Conservation (phyloP, 2,329 filamentous ascomycete species). For the Trichocomaceae sp. region DNA sequence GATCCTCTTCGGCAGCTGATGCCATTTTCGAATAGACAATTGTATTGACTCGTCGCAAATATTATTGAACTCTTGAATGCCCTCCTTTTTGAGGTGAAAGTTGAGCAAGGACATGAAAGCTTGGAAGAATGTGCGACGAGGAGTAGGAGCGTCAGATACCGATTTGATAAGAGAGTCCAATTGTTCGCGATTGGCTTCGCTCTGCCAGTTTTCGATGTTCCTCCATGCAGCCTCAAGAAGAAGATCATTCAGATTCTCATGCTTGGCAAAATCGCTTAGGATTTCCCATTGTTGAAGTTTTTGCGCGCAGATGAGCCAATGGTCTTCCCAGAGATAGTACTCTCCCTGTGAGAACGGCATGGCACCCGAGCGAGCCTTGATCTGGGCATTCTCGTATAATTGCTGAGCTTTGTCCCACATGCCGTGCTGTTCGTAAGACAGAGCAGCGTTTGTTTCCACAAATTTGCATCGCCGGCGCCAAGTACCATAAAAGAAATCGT, state of each 20-base stretch:
- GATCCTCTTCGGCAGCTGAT: conserved; percentile 87
- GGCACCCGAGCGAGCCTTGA: conserved; percentile 93
- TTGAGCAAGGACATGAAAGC: conserved; percentile 96
- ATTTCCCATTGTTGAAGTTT: conserved; percentile 99
- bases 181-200: conserved; percentile 75
- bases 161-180: conserved; percentile 92
- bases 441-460: conserved; percentile 90
- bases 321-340: conserved; percentile 99
- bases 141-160: conserved; percentile 94
- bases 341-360: conserved; percentile 93
- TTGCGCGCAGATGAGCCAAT: conserved; percentile 95
- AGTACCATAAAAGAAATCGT: conserved; percentile 94
- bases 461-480: conserved; percentile 95
- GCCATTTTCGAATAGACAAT: conserved; percentile 95
- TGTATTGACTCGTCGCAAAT: conserved; percentile 97
- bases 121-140: conserved; percentile 91
- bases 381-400: conserved; percentile 92
- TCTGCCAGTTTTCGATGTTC: conserved; percentile 91
- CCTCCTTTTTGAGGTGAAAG: conserved; percentile 82
- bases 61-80: conserved; percentile 71
- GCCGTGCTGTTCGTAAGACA: conserved; percentile 97
- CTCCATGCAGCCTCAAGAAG: conserved; percentile 94
- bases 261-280: conserved; percentile 92
- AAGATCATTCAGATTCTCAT: conserved; percentile 96
- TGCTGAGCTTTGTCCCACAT: conserved; percentile 99